These are phyloP conservation scores for Bryopsis sp. DNA, from an alignment of 139 green algal genomes.

Conservation along the genomic window DNA sequence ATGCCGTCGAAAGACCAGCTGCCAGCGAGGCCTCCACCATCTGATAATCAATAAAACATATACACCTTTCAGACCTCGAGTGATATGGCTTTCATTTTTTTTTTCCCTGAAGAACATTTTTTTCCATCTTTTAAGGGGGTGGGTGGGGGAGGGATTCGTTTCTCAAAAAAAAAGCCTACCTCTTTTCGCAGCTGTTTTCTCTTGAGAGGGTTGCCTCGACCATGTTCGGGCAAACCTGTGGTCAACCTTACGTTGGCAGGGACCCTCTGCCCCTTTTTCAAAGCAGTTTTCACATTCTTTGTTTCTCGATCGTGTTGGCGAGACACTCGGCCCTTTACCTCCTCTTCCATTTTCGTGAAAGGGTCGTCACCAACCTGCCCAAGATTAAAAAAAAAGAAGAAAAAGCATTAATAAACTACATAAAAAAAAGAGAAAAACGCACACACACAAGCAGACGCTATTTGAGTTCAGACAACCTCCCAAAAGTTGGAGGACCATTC, in stretches of 20 bases:
- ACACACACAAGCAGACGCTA: no score
- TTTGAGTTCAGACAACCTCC: no score
- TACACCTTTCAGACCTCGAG: no score
- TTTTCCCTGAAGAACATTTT: no score
- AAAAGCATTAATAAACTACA: no score
- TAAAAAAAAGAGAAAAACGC: no score
- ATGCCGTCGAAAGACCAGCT: conserved; percentile 81
- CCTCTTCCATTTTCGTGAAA: conserved; percentile 57
- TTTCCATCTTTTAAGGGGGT: no score
- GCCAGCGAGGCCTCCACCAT: not conserved
- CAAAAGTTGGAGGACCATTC: no score
- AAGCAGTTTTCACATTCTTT: conserved; percentile 62
- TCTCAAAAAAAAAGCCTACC: conserved; percentile 36
- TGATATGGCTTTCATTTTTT: no score
- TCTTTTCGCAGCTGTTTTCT: conserved; percentile 57
- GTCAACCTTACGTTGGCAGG: conserved; percentile 68
- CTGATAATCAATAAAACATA: not conserved
- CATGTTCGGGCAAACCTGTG: conserved; percentile 52
- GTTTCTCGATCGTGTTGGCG: conserved; percentile 60
- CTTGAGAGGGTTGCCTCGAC: conserved; percentile 40
- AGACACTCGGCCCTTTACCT: conserved; percentile 69
- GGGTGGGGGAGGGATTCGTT: no score
- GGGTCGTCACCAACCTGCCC: conserved; percentile 74
- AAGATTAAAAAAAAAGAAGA: not conserved
- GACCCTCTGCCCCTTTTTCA: conserved; percentile 41